A percentile compares a stretch with the other conserved stretches of the same genome.
phyloP scores from a whole-genome alignment of 768 basidiomycete genomes.

The Clavaria fumosa region DNA sequence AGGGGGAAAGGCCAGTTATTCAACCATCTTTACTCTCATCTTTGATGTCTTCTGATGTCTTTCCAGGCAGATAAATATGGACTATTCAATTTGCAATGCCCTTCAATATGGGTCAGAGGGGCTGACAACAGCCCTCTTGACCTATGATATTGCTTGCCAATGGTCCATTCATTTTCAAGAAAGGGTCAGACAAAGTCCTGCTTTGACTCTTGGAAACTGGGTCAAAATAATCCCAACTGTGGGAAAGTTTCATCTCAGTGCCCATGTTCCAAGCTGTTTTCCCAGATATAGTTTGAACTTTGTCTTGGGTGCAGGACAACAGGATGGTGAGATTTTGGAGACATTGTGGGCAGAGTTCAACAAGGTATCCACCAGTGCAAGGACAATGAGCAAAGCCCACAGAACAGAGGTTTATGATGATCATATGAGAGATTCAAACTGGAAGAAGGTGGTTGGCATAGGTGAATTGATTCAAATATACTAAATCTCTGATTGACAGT shows the following conservation, averaged over 20 bases:
- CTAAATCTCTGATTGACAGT: background rate
- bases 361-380: conserved; percentile 12
- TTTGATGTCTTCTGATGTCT: too few species aligned
- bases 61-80: conserved; percentile 19
- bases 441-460: conserved; percentile 16
- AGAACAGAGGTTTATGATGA: conserved; percentile 21
- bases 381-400: conserved; percentile 20
- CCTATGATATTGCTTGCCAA: conserved; percentile 19
- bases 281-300: conserved; percentile 16
- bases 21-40: too few species aligned
- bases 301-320: conserved; percentile 12
- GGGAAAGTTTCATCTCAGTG: conserved; percentile 12
- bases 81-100: conserved; percentile 15
- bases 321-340: conserved; percentile 23
- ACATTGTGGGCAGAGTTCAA: conserved; percentile 18
- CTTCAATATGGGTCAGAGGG: conserved; percentile 4
- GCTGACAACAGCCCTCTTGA: conserved; percentile 5
- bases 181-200: background rate
- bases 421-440: conserved; percentile 22
- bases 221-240: conserved; percentile 1
- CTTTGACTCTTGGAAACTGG: background rate
- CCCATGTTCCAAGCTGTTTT: conserved; percentile 10
- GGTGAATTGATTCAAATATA: conserved; percentile 9
- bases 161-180: background rate
- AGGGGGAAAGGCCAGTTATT: too few species aligned